Percentiles rank a stretch among this genome's conserved stretches.
Conservation (phyloP, 371 early-diverging fungal species). For the Lichtheimia hyalospora region DNA sequence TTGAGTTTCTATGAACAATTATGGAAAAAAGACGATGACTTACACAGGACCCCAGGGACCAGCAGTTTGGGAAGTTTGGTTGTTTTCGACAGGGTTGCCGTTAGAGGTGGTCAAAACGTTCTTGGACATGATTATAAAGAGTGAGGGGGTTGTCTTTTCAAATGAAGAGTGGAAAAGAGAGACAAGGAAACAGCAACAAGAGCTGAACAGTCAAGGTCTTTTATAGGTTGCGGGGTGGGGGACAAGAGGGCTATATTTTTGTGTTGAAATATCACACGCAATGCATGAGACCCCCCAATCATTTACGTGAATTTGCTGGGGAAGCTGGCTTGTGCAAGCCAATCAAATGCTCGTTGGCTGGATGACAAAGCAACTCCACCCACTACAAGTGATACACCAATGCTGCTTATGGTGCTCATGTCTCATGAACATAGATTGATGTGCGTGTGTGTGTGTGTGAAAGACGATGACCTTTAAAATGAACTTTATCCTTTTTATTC, state of each 20-base stretch:
- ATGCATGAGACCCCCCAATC: not conserved
- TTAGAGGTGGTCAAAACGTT: constrained; percentile 42
- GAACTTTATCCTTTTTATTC: not conserved
- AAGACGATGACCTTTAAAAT: not conserved
- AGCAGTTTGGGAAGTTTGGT: constrained; percentile 65
- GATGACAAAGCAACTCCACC: constrained; percentile 5
- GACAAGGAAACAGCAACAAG: constrained; percentile 1
- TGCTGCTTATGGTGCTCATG: not conserved
- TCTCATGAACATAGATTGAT: not conserved
- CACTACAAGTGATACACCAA: not conserved
- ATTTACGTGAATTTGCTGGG: not conserved
- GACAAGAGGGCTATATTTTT: not conserved
- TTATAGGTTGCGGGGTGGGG: constrained; percentile 4
- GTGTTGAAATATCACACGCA: constrained; percentile 1
- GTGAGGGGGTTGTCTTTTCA: not conserved
- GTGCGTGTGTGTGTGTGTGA: not conserved
- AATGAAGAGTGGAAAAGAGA: not conserved
- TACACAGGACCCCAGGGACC: constrained; percentile 48
- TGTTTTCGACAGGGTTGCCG: constrained; percentile 68
- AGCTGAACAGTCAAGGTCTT: not conserved
- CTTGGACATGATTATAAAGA: constrained; percentile 13
- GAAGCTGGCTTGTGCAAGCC: no score
- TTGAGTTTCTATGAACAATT: not conserved
- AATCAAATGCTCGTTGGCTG: no score
- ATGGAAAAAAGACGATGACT: constrained; percentile 4